Percentiles rank a stretch among this genome's conserved stretches.
phyloP scores from a whole-genome alignment of 2,329 filamentous ascomycete genomes.

The Aspergillus costaricaensis region DNA sequence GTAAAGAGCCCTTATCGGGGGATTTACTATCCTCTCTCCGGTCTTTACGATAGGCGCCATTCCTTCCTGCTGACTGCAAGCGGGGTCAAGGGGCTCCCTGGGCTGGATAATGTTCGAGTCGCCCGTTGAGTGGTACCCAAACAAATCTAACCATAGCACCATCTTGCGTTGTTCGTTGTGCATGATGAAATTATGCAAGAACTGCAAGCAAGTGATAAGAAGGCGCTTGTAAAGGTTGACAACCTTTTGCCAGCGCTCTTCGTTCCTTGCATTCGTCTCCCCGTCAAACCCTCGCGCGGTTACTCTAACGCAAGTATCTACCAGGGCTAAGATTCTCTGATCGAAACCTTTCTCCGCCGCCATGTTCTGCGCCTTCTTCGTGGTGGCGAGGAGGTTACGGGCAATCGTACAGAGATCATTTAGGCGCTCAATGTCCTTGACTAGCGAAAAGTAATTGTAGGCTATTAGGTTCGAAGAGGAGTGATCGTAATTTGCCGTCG shows the following conservation, averaged over 20 bases:
- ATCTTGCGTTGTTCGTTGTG: slow-evolving; percentile 67
- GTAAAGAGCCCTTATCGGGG: slow-evolving; percentile 44
- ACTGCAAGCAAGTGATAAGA: slow-evolving; percentile 66
- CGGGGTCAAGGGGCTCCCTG: slow-evolving; percentile 44
- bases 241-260: slow-evolving; percentile 66
- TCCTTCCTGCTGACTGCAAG: slow-evolving; percentile 37
- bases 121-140: slow-evolving; percentile 57
- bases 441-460: slow-evolving; percentile 58
- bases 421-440: slow-evolving; percentile 64
- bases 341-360: slow-evolving; percentile 62
- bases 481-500: slow-evolving; percentile 58
- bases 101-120: slow-evolving; percentile 49
- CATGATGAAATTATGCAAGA: slow-evolving; percentile 66
- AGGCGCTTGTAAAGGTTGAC: slow-evolving; percentile 67
- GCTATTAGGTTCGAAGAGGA: slow-evolving; percentile 64
- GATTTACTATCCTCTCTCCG: slow-evolving; percentile 46
- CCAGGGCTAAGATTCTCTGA: slow-evolving; percentile 61
- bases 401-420: slow-evolving; percentile 64
- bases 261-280: slow-evolving; percentile 61
- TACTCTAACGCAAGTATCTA: slow-evolving; percentile 65
- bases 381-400: slow-evolving; percentile 63
- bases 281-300: slow-evolving; percentile 67
- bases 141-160: slow-evolving; percentile 66
- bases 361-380: slow-evolving; percentile 64
- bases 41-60: slow-evolving; percentile 46